Conservation (phyloP, 2,329 filamentous ascomycete genomes). For the Elsinoe batatas region DNA sequence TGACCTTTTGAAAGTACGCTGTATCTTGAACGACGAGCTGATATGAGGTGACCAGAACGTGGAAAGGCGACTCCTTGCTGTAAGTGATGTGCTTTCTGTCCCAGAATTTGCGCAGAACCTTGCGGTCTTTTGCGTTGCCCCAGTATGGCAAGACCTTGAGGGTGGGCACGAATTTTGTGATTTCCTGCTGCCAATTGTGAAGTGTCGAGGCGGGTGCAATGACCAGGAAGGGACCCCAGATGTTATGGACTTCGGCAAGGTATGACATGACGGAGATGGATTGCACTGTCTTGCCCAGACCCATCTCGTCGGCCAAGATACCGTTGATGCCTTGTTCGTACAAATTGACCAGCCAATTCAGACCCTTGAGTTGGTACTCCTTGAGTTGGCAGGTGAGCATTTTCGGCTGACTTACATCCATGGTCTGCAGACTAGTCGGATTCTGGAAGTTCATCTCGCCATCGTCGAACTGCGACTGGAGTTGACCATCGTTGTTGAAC, state of each 20-base stretch:
- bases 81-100: constrained; percentile 96
- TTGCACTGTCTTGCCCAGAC: constrained; percentile 96
- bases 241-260: constrained; percentile 90
- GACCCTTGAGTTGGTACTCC: constrained; percentile 96
- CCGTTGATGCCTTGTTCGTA: constrained; percentile 99
- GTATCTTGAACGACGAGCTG: constrained; percentile 94
- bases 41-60: constrained; percentile 93
- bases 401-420: constrained; percentile 89
- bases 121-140: constrained; percentile 88
- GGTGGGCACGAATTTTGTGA: constrained; percentile 83
- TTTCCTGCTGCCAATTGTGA: constrained; percentile 99
- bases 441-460: constrained; percentile 99
- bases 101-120: constrained; percentile 97
- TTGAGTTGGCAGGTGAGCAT: constrained; percentile 90
- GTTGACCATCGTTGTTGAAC: constrained; percentile 64
- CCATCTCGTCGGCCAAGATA: constrained; percentile 98
- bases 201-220: constrained; percentile 92
- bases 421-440: constrained; percentile 84
- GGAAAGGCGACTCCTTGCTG: constrained; percentile 84
- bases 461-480: constrained; percentile 70
- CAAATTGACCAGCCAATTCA: constrained; percentile 97
- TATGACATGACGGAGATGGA: constrained; percentile 99
- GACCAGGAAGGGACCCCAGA: constrained; percentile 95
- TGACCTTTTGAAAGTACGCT: constrained; percentile 97
- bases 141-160: constrained; percentile 96